A percentile compares a stretch with the other conserved stretches of the same genome.
Conservation (phyloP, 2,329 filamentous ascomycete species). For the Fusarium haematococcum region DNA sequence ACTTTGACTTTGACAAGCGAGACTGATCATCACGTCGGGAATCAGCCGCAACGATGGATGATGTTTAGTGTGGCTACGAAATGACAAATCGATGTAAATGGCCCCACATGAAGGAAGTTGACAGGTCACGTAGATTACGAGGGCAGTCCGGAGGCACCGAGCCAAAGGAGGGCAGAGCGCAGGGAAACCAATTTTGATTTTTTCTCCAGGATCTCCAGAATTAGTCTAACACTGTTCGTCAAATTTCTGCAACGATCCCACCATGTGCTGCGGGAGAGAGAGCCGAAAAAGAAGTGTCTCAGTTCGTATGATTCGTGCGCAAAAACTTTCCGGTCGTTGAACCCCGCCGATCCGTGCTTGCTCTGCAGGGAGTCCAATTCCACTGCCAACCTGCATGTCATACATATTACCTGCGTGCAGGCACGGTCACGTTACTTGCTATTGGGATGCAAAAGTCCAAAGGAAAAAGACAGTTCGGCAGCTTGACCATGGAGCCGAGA, state of each 20-base stretch:
- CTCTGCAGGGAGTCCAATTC: too few relatives aligned
- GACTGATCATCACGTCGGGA: too few relatives aligned
- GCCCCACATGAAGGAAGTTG: background rate
- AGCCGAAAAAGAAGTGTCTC: background rate
- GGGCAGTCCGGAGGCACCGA: background rate
- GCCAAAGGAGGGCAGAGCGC: background rate
- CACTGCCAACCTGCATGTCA: background rate
- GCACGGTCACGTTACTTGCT: background rate
- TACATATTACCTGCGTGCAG: background rate
- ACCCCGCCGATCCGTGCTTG: background rate
- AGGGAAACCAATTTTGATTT: background rate
- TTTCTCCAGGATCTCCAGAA: background rate
- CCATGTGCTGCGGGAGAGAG: background rate
- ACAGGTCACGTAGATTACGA: background rate
- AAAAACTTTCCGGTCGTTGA: background rate
- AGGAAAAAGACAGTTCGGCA: background rate
- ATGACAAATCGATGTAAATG: background rate
- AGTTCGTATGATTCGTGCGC: background rate
- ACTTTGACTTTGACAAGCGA: background rate
- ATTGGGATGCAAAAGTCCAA: too few relatives aligned
- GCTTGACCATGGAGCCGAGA: background rate
- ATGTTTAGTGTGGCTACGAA: background rate
- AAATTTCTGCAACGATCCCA: too few relatives aligned
- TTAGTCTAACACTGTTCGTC: too few relatives aligned
- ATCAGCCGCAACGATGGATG: background rate